Base-by-base conservation (phyloP, 1,284 basidiomycete species). In the Pascua guehoae region DNA sequence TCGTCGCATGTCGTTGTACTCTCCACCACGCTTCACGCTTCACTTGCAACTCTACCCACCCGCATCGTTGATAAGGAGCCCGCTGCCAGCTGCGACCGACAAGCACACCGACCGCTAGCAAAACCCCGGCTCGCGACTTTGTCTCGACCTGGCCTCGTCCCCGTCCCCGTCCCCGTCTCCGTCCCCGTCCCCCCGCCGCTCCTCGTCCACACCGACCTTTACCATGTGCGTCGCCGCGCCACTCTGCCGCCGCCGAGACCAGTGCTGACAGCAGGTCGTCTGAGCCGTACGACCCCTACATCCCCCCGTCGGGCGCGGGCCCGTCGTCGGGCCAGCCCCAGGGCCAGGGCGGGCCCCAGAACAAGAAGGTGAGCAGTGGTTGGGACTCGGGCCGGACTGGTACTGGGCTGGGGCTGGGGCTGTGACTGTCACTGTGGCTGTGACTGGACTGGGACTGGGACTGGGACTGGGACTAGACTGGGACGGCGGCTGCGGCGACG, bases 251-350 rank as follows among this genome's bases (percentile, higher is more conserved):
- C n/a, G n/a, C n/a, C n/a, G n/a, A 16, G 37, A n/a, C 16, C 24
- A 11, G 9, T 2, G 9, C 45, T 51, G n/a, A 59, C 47, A 36
- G 36, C 57, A 77, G 74, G 76, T 76, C 76, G 15, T 62, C 68
- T 77, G 89, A 94, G 81, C 91, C 91, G 73, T 95, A 95, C 79
- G 92, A 96, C 83, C 92, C 92, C 66, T 96, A 96, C 80, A 83
- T 96, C 66, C 91, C 92, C 66, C 86, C 89, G 67, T 81, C 84
- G 47, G 81, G 81, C 40, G 71, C 81, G 37, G 75, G 58, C n/a
- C 66, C 63, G 18, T 63, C 64, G 41, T 60, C 50, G 17, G 69
- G 39, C 38, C 54, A 42, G 12, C 51, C 43, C 24, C 24, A 32
- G 24, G 56, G 56, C 42, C 52, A 57, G 8, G 60, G 56, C 52